These are phyloP conservation scores for Salix udensis DNA, from an alignment of 345 rosid species.

Conservation along the genomic window DNA sequence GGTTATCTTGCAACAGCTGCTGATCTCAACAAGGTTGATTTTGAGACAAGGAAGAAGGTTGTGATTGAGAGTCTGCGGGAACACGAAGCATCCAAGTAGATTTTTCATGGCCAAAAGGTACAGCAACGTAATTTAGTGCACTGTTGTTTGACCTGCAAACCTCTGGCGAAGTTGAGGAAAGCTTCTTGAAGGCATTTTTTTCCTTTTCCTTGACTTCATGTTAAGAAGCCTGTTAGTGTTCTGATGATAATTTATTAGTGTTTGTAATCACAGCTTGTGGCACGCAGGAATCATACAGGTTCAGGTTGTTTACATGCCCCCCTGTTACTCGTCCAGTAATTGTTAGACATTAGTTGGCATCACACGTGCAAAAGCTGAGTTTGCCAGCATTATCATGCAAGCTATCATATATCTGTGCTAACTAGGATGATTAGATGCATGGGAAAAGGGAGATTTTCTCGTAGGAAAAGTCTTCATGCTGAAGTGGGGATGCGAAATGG, in stretches of 20 bases:
- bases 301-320: not conserved
- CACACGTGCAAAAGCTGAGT: not conserved
- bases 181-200: not conserved
- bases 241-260: not conserved
- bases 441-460: not conserved
- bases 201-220: not conserved
- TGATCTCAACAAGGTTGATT: conserved; percentile 76
- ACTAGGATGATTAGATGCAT: not conserved
- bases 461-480: not conserved
- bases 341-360: not conserved
- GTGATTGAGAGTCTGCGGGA: conserved; percentile 70
- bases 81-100: conserved; percentile 37
- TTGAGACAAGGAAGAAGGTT: conserved; percentile 73
- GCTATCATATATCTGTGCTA: not conserved
- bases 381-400: conserved; percentile 14
- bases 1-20: conserved; percentile 72
- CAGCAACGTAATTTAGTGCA: not conserved
- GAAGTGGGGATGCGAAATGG: not conserved
- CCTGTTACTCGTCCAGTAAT: not conserved
- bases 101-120: conserved; percentile 30
- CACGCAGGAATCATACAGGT: not conserved
- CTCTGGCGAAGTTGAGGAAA: conserved; percentile 6
- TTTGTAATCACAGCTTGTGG: not conserved
- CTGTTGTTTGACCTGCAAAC: conserved; percentile 5
- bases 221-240: not conserved